These are phyloP conservation scores for Aristolochia californica DNA, from an alignment of 164 flowering plant species.

Conservation along the genomic window DNA sequence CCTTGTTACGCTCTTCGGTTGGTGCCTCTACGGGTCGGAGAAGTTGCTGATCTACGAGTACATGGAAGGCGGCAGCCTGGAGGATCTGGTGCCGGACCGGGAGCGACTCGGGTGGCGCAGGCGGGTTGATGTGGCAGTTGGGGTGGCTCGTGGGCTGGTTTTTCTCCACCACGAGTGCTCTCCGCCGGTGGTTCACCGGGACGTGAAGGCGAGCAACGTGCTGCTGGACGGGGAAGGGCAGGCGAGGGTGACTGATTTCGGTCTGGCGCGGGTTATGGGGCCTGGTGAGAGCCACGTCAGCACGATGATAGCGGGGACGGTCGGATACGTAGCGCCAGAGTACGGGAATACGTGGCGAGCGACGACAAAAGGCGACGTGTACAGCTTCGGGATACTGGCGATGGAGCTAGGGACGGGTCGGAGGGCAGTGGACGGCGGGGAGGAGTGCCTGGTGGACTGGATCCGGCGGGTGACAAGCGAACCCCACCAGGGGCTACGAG, in stretches of 20 bases:
- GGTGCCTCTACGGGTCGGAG: conserved; percentile 73
- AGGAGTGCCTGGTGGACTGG: conserved; percentile 82
- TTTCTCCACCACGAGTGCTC: conserved; percentile 82
- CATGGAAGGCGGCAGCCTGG: conserved; percentile 88
- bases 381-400: conserved; percentile 74
- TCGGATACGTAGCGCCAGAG: conserved; percentile 92
- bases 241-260: conserved; percentile 75
- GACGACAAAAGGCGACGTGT: conserved; percentile 87
- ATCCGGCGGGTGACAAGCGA: conserved; percentile 43
- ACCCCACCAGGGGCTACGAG: conserved; percentile 21
- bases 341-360: conserved; percentile 88
- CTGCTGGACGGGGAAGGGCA: conserved; percentile 54
- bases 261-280: conserved; percentile 66
- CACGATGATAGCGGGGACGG: conserved; percentile 84
- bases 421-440: conserved; percentile 72
- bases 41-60: conserved; percentile 73
- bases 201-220: conserved; percentile 89
- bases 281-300: conserved; percentile 75
- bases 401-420: conserved; percentile 87
- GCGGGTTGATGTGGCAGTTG: conserved; percentile 54
- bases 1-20: conserved; percentile 73
- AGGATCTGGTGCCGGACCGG: conserved; percentile 50
- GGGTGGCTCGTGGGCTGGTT: conserved; percentile 65
- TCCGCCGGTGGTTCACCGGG: conserved; percentile 77
- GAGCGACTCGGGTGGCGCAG: conserved; percentile 38